Evolutionary conservation across 225 moss, liverwort and hornwort species (phyloP), one percentile per base, ranked within the genome.

Genomic region (Straminergon stramineum): DNA sequence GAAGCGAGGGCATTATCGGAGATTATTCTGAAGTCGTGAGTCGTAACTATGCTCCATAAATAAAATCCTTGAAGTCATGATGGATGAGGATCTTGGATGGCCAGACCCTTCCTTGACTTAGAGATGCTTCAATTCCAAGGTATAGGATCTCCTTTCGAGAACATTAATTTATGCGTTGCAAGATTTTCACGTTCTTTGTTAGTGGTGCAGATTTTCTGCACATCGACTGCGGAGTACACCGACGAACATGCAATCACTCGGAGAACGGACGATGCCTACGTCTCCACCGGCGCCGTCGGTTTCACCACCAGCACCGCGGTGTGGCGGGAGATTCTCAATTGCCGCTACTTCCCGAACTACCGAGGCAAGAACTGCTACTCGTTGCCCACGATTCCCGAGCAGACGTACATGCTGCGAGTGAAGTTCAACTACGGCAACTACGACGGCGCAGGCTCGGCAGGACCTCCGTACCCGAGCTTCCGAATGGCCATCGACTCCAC

Each of bases 301-400:
- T 17, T 5, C 3, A 23, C 73, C 15, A 12, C 13, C 7, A 39
- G 48, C 39, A 51, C 39, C 37, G 4, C 5, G 2, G 7, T 10
- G 2, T 41, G 51, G 86, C 13, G 11, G 18, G 85, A 88, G 58
- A 37, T 74, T 13, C 10, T 21, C 34, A 39, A 63, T 7, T 81
- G 85, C 43, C 84, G 88, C 43, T 81, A 43, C 83, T 91, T 93
- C 66, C 35, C 28, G 3, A 69, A 70, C 11, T 70, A 60, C 19
- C 89, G 88, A 12, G 86, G 79, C 27, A 93, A 91, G 85, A 85
- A 86, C 70, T 93, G 93, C 61, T 93, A 71, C 66, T 53, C 73
- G 2, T 41, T 90, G 35, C 89, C 77, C 14, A 80, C 85, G 12
- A 70, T 26, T 35, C 70, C 71, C 26, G 17, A 51, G 52, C 20